Conservation (phyloP, 2,329 filamentous ascomycete species). For the Fusarium dimerum region DNA sequence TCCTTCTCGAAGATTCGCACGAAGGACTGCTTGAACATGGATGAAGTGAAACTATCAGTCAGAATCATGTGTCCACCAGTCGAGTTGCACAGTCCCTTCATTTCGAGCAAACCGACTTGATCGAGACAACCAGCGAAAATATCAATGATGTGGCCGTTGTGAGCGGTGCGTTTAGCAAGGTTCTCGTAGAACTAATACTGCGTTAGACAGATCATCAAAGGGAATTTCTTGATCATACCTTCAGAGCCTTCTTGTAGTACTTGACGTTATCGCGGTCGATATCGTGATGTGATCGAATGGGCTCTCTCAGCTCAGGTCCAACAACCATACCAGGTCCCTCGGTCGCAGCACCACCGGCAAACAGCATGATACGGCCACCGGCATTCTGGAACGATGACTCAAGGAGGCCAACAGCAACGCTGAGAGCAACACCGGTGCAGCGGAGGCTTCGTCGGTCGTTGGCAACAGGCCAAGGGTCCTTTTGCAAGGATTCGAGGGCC, state of each 20-base stretch:
- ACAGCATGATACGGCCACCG: slow-evolving; percentile 94
- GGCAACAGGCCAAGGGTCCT: slow-evolving; percentile 95
- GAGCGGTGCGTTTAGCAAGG: slow-evolving; percentile 88
- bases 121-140: slow-evolving; percentile 97
- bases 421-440: slow-evolving; percentile 95
- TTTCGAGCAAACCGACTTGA: slow-evolving; percentile 94
- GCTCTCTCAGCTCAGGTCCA: slow-evolving; percentile 90
- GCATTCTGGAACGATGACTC: slow-evolving; percentile 96
- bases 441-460: slow-evolving; percentile 88
- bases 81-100: slow-evolving; percentile 95
- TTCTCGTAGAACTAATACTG: slow-evolving; percentile 80
- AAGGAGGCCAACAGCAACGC: slow-evolving; percentile 87
- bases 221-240: slow-evolving; percentile 55
- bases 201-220: slow-evolving; percentile 23
- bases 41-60: slow-evolving; percentile 97
- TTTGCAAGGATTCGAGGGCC: slow-evolving; percentile 90
- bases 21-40: slow-evolving; percentile 99
- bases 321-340: slow-evolving; percentile 98
- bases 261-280: slow-evolving; percentile 99
- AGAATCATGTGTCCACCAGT: slow-evolving; percentile 98
- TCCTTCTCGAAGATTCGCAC: slow-evolving; percentile 97
- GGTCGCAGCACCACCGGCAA: slow-evolving; percentile 90
- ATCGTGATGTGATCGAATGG: slow-evolving; percentile 96
- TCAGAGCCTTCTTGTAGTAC: slow-evolving; percentile 98
- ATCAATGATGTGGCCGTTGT: slow-evolving; percentile 97